These are phyloP conservation scores for Aureobasidium leucospermi DNA, from an alignment of 2,329 filamentous ascomycete species.

Conservation along the genomic window DNA sequence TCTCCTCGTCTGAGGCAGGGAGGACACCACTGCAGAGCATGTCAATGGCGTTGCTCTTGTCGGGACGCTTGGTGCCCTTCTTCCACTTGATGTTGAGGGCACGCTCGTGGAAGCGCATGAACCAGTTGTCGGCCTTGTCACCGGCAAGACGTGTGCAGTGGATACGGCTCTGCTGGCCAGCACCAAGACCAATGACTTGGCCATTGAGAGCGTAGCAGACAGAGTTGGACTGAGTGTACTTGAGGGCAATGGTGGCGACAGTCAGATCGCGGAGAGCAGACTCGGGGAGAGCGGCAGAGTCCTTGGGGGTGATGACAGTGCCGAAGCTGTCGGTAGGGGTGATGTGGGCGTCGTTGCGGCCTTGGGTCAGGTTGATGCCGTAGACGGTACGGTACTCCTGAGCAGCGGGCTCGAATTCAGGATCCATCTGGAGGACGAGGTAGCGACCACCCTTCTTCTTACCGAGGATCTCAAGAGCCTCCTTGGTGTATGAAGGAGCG, in stretches of 20 bases:
- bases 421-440: constrained; percentile 90
- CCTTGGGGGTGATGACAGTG: constrained; percentile 80
- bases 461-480: constrained; percentile 81
- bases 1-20: constrained; percentile 74
- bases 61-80: constrained; percentile 90
- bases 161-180: constrained; percentile 94
- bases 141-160: constrained; percentile 96
- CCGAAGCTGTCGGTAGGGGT: constrained; percentile 73
- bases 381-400: constrained; percentile 83
- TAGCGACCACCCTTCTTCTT: constrained; percentile 99
- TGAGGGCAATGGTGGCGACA: constrained; percentile 91
- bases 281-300: constrained; percentile 61
- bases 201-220: constrained; percentile 95
- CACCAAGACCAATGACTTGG: constrained; percentile 87
- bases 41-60: constrained; percentile 98
- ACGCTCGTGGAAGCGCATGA: constrained; percentile 94
- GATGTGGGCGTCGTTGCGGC: constrained; percentile 87
- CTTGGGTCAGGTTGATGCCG: constrained; percentile 79
- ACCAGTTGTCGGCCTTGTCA: constrained; percentile 99
- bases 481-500: constrained; percentile 76
- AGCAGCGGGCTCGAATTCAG: constrained; percentile 66
- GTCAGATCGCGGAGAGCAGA: constrained; percentile 81
- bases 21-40: constrained; percentile 86
- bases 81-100: constrained; percentile 90
- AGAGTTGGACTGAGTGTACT: constrained; percentile 98